phyloP scores from a whole-genome alignment of 805 yeast species.

The Starmerella apis region DNA sequence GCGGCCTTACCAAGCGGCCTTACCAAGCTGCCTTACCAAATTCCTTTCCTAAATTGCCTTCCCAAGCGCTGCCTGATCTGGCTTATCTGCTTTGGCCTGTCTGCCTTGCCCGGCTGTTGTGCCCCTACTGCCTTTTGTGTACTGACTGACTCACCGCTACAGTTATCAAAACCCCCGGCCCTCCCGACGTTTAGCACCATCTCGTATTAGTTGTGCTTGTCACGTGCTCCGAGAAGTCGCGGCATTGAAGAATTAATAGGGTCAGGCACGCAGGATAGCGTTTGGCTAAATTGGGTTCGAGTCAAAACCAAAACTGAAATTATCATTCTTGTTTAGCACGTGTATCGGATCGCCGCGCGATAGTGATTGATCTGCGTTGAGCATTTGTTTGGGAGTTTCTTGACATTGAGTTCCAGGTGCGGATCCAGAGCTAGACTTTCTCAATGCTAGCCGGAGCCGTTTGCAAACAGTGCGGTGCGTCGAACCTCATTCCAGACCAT shows the following conservation, averaged over 20 bases:
- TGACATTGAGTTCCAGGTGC: neutral
- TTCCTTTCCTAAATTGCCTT: too few species aligned
- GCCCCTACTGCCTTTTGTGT: too few species aligned
- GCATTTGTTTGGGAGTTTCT: too few species aligned
- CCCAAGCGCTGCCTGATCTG: too few species aligned
- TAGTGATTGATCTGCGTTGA: neutral
- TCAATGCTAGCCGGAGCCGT: constrained; percentile 10
- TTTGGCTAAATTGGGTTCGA: neutral
- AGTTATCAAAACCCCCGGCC: too few species aligned
- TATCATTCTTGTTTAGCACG: neutral
- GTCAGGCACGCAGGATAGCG: neutral
- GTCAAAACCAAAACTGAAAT: neutral
- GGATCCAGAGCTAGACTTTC: neutral
- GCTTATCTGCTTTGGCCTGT: too few species aligned
- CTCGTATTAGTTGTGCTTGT: neutral
- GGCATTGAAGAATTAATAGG: neutral
- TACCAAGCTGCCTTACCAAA: too few species aligned
- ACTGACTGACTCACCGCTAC: too few species aligned
- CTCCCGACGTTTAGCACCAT: too few species aligned
- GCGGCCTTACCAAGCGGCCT: too few species aligned
- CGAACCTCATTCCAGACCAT: constrained; percentile 21
- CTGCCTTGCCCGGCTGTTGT: too few species aligned
- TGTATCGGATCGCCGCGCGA: neutral
- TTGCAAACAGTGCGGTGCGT: constrained; percentile 22
- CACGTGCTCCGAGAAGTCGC: neutral